Evolutionary conservation across 1,139 yeast species (phyloP).

Genomic region (Meyerozyma elateridarum): DNA sequence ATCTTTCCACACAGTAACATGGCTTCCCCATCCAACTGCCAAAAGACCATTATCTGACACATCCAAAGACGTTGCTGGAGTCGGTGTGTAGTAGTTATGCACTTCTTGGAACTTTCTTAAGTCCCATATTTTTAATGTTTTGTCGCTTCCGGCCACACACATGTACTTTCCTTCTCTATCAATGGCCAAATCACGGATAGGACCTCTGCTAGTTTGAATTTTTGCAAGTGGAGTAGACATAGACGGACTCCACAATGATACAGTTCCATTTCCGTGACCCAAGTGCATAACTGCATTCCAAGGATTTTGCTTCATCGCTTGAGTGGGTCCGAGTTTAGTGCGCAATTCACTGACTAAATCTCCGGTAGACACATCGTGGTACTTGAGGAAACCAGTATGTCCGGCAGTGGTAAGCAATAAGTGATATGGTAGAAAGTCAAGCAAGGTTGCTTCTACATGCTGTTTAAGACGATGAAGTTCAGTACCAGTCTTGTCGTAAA

Average conservation of each 20-base stretch:
- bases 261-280: conserved; percentile 93
- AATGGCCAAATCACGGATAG: conserved; percentile 77
- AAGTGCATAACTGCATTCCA: conserved; percentile 94
- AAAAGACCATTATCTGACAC: conserved; percentile 86
- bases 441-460: conserved; percentile 76
- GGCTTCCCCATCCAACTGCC: conserved; percentile 93
- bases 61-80: conserved; percentile 77
- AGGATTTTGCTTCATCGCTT: conserved; percentile 83
- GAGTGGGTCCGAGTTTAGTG: conserved; percentile 88
- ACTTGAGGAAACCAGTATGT: conserved; percentile 79
- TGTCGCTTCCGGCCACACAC: conserved; percentile 92
- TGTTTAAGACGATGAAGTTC: conserved; percentile 90
- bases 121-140: conserved; percentile 88
- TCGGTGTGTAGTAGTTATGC: conserved; percentile 73
- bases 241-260: conserved; percentile 89
- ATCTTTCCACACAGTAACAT: conserved; percentile 85
- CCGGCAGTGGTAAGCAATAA: conserved; percentile 85
- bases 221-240: conserved; percentile 84
- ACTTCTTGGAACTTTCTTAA: conserved; percentile 74
- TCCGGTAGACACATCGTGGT: conserved; percentile 96
- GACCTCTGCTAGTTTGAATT: conserved; percentile 77
- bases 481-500: conserved; percentile 85
- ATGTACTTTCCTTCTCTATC: conserved; percentile 92
- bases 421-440: conserved; percentile 92
- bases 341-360: conserved; percentile 73